Percentiles rank a stretch among this genome's conserved stretches.
Conservation (phyloP, 2,329 filamentous ascomycete species). For the Ophiostoma piceae region DNA sequence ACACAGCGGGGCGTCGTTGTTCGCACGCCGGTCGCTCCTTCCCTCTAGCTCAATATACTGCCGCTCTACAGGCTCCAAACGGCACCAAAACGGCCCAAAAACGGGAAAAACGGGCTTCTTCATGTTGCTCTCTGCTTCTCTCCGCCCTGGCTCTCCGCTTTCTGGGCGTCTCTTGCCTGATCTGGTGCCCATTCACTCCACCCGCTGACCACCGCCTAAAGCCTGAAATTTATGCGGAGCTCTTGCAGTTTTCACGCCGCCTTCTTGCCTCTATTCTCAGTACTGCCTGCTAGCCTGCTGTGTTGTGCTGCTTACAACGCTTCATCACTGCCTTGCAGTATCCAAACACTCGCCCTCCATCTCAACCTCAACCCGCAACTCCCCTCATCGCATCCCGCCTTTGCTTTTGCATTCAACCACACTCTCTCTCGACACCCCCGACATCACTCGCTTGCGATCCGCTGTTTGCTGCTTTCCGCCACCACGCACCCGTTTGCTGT, state of each 20-base stretch:
- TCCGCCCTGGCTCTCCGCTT: not conserved
- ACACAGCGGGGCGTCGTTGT: not conserved
- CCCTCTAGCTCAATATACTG: not conserved
- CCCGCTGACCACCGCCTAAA: slow-evolving; percentile 5
- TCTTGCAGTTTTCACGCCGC: not conserved
- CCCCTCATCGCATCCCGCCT: slow-evolving; percentile 4
- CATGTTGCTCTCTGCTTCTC: not conserved
- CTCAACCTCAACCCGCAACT: not conserved
- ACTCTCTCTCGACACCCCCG: not conserved
- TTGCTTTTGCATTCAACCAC: not conserved
- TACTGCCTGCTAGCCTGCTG: not conserved
- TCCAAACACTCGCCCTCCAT: not conserved
- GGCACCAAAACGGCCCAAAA: too few relatives aligned
- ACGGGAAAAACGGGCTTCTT: not conserved
- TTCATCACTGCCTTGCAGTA: not conserved
- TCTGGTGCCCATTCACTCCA: slow-evolving; percentile 2
- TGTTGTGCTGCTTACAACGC: not conserved
- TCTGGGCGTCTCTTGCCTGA: not conserved
- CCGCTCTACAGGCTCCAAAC: too few relatives aligned
- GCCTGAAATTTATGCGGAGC: slow-evolving; percentile 8
- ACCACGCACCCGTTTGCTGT: not conserved
- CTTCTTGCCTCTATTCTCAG: not conserved
- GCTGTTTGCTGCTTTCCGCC: not conserved
- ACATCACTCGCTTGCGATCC: not conserved
- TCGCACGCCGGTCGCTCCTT: not conserved